Base-by-base conservation (phyloP, 441 rosid species). In the Sinapis alba region DNA sequence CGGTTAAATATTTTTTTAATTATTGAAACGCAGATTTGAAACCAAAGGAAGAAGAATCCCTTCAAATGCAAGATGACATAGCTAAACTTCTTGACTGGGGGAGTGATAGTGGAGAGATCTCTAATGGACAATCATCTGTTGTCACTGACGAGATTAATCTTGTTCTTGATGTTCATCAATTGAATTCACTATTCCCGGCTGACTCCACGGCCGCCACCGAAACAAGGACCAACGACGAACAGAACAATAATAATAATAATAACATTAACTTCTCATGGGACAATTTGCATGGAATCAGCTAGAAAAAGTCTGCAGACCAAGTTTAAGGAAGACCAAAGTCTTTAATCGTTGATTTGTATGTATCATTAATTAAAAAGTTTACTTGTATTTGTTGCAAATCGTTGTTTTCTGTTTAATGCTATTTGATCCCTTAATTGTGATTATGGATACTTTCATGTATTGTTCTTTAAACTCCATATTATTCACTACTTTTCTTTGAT, bases 91-190 rank as follows among this genome's bases (percentile, higher is more conserved):
- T 79, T 19, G 91, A 84, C 21, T 79, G 87, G 84, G 84, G 79
- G 66, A 81, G 62, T 36, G 88, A 78, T 12, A 72, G 75, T 28
- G 85, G 84, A 16, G 97, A 85, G 65, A 82, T 82, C 78, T 83
- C 91, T 32, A 86, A 81, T 21, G 86, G 86, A 26, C 90, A 74
- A 68, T 85, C 91, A 15, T 90, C 89, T 20, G 87, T 75, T 2
- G 76, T 84, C 20, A 82, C 88, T 5, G 90, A 89, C 19, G 90
- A 88, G n/a, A n/a, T n/a, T 18, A 81, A 84, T 65, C 73, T 83
- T 21, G 92, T 84, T 18, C 85, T 83, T 57, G 89, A 91, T 11
- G 83, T 87, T 88, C 89, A 86, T 71, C 92, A 89, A 4, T 58
- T 89, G 19, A 87, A 89, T 65, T 88, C 89, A n/a, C 27, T 88